Evolutionary conservation across 805 yeast species (phyloP).

Genomic region (Teunomyces aglyptinius): DNA sequence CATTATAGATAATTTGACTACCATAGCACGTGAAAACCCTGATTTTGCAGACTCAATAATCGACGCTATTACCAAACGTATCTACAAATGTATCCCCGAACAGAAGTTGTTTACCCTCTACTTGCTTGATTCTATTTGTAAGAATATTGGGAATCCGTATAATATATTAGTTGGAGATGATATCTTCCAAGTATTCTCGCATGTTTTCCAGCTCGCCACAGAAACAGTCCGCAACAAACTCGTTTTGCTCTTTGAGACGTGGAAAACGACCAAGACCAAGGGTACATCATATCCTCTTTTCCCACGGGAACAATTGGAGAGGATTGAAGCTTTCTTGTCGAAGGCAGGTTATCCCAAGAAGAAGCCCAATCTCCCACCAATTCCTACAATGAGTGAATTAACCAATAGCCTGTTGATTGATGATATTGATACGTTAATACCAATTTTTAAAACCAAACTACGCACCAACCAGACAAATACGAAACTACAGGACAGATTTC

Average conservation of each 20-base stretch:
- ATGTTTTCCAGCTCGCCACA: constrained; percentile 74
- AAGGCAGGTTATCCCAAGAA: constrained; percentile 27
- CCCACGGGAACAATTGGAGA: constrained; percentile 63
- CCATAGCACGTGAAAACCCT: constrained; percentile 81
- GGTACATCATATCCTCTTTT: constrained; percentile 68
- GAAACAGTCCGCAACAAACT: constrained; percentile 70
- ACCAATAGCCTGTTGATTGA: constrained; percentile 26
- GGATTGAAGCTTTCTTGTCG: constrained; percentile 68
- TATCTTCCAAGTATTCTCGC: constrained; percentile 66
- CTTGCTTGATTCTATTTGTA: constrained; percentile 86
- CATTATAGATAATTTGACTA: constrained; percentile 79
- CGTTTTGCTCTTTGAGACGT: constrained; percentile 77
- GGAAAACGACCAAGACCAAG: constrained; percentile 69
- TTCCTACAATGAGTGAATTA: constrained; percentile 11
- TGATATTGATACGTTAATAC: constrained; percentile 38
- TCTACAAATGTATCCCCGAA: constrained; percentile 72
- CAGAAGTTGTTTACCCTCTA: constrained; percentile 85
- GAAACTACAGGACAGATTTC: constrained; percentile 43
- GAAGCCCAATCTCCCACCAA: constrained; percentile 8
- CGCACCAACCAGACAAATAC: constrained; percentile 30
- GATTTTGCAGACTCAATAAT: constrained; percentile 75
- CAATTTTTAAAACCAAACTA: constrained; percentile 42
- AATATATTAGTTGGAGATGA: constrained; percentile 72
- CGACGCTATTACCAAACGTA: constrained; percentile 70
- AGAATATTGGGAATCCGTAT: constrained; percentile 87